Conservation (phyloP, 2,329 filamentous ascomycete genomes). For the Rutstroemia sp. region DNA sequence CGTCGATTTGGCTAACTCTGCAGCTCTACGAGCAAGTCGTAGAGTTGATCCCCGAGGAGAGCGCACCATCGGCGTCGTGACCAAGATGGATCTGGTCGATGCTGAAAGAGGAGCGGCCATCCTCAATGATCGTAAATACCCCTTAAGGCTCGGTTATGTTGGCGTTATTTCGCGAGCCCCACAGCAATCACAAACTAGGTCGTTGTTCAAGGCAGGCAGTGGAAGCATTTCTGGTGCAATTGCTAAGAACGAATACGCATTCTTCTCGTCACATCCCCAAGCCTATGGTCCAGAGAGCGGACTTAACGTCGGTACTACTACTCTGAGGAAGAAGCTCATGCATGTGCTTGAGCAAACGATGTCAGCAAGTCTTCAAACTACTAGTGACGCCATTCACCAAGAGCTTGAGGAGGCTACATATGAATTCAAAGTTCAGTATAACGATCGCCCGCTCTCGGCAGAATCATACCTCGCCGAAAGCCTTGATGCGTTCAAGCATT, state of each 20-base stretch:
- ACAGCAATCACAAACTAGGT: constrained; percentile 35
- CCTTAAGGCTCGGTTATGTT: constrained; percentile 89
- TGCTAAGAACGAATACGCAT: constrained; percentile 78
- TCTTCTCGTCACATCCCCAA: constrained; percentile 73
- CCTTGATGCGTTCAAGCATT: constrained; percentile 93
- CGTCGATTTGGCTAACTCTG: constrained; percentile 94
- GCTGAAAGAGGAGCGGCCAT: constrained; percentile 69
- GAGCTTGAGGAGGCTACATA: constrained; percentile 96
- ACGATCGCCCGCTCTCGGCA: constrained; percentile 87
- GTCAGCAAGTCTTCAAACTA: constrained; percentile 83
- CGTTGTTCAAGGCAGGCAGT: constrained; percentile 77
- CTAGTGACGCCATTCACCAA: constrained; percentile 85
- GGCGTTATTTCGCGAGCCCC: constrained; percentile 87
- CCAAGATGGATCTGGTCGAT: constrained; percentile 97
- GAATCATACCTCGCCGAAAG: constrained; percentile 96
- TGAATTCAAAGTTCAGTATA: constrained; percentile 99
- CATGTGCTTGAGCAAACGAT: constrained; percentile 94
- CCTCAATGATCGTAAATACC: constrained; percentile 84
- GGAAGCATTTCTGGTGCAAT: constrained; percentile 76
- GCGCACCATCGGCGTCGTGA: constrained; percentile 95
- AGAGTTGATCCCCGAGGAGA: constrained; percentile 91
- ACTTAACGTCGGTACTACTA: constrained; percentile 74
- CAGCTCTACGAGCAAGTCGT: constrained; percentile 80
- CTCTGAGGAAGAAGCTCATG: constrained; percentile 92
- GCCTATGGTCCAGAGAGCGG: constrained; percentile 71